phyloP scores from a whole-genome alignment of 1,284 basidiomycete genomes.

The Exobasidium cylindrosporum region DNA sequence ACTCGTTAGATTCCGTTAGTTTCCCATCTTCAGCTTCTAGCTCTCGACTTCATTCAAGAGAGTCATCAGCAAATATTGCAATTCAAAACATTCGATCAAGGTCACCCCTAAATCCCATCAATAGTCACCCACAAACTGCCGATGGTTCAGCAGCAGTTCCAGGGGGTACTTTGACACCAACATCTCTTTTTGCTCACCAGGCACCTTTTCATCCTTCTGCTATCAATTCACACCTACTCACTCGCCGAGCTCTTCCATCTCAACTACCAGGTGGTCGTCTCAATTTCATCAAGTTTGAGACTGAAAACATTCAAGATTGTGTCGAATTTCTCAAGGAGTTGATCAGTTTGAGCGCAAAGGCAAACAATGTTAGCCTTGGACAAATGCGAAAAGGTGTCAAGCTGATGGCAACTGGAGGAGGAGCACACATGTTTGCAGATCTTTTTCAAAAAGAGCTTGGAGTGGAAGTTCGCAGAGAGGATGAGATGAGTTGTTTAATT shows the following conservation, averaged over 20 bases:
- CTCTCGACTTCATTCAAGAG: conserved; percentile 28
- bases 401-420: conserved; percentile 97
- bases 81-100: conserved; percentile 6
- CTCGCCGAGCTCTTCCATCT: conserved; percentile 44
- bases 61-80: conserved; percentile 21
- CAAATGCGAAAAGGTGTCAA: conserved; percentile 92
- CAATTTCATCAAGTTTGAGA: conserved; percentile 97
- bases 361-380: conserved; percentile 83
- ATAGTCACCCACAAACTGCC: conserved; percentile 8
- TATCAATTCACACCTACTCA: conserved; percentile 40
- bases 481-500: conserved; percentile 99
- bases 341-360: conserved; percentile 77
- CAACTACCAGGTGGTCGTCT: conserved; percentile 76
- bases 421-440: conserved; percentile 90
- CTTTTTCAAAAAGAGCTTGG: conserved; percentile 71
- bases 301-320: conserved; percentile 75
- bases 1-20: conserved; percentile 10
- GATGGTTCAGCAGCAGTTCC: conserved; percentile 21
- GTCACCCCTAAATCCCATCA: conserved; percentile 6
- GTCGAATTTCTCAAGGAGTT: conserved; percentile 83
- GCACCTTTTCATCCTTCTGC: conserved; percentile 2
- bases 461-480: conserved; percentile 81
- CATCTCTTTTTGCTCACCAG: conserved; percentile 32
- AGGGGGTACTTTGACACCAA: conserved; percentile 41
- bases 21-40: conserved; percentile 19